phyloP scores from a whole-genome alignment of 345 rosid genomes.

The Noccaea bulbosa region DNA sequence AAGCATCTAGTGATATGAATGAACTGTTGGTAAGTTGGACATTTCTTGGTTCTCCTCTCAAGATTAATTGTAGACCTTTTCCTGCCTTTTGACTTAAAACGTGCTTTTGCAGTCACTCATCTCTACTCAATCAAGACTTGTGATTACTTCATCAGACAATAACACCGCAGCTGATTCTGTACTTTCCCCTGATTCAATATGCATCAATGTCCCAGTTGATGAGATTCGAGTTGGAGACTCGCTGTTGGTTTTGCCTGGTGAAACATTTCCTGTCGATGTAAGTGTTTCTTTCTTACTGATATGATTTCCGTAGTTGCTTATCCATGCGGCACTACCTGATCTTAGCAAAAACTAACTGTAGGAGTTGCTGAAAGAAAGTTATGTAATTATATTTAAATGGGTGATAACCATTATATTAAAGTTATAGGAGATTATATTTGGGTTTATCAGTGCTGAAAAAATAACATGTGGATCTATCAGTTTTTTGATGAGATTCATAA shows the following conservation, averaged over 20 bases:
- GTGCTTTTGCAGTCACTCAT: slow-evolving; percentile 76
- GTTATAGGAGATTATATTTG: slow-evolving; percentile 1
- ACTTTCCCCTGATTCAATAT: slow-evolving; percentile 80
- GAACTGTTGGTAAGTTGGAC: slow-evolving; percentile 76
- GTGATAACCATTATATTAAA: slow-evolving; percentile 7
- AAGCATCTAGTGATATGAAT: slow-evolving; percentile 92
- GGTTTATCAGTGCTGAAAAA: background rate
- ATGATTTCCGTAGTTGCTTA: slow-evolving; percentile 21
- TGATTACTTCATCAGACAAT: slow-evolving; percentile 75
- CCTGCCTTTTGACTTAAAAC: slow-evolving; percentile 4
- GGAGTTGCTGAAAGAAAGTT: slow-evolving; percentile 5
- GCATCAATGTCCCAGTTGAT: slow-evolving; percentile 81
- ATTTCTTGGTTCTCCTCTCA: slow-evolving; percentile 11
- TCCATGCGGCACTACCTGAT: slow-evolving; percentile 22
- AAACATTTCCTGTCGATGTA: slow-evolving; percentile 96
- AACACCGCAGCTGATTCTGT: slow-evolving; percentile 60
- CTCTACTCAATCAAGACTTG: slow-evolving; percentile 86
- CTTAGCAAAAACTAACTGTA: background rate
- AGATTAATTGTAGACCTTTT: slow-evolving; percentile 1
- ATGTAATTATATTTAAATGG: background rate
- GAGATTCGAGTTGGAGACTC: slow-evolving; percentile 88
- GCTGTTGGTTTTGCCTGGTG: slow-evolving; percentile 88
- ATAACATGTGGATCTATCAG: too few species aligned
- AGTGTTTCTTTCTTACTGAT: slow-evolving; percentile 41
- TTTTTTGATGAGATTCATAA: slow-evolving; percentile 6